Percentiles rank a stretch among this genome's conserved stretches.
These are phyloP conservation scores for Boletus speciosus DNA, from an alignment of 768 basidiomycete genomes.

Conservation along the genomic window DNA sequence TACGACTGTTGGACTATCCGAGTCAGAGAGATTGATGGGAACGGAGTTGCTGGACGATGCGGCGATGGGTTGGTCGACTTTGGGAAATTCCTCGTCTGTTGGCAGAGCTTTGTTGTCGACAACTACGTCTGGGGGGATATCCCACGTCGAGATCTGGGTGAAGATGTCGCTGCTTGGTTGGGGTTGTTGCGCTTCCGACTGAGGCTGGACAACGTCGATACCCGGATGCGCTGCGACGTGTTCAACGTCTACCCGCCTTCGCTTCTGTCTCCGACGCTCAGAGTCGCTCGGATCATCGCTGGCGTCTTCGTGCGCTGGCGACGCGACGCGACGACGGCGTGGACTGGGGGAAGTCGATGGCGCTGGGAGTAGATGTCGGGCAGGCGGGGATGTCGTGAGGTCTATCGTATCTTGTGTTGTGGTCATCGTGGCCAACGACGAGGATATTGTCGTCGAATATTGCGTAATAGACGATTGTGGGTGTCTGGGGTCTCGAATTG, in stretches of 20 bases:
- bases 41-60: not conserved
- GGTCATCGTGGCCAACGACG: conserved; percentile 24
- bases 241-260: conserved; percentile 9
- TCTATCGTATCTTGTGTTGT: not conserved
- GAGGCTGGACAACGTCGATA: not conserved
- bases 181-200: not conserved
- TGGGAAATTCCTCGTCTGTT: not conserved
- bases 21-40: conserved; percentile 6
- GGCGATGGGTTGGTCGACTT: not conserved
- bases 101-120: not conserved
- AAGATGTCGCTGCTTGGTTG: not conserved
- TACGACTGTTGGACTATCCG: not conserved
- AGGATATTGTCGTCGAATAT: conserved; percentile 6
- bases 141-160: conserved; percentile 22
- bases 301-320: not conserved
- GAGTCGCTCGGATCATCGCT: not conserved
- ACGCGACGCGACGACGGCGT: conserved; percentile 1
- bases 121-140: conserved; percentile 12
- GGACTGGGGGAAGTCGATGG: not conserved
- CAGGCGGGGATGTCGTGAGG: conserved; percentile 5
- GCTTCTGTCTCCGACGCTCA: conserved; percentile 15
- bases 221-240: not conserved
- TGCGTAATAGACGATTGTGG: conserved; percentile 15
- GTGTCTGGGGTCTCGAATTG: conserved; percentile 15
- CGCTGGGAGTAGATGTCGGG: not conserved